Evolutionary conservation across 257 asterid species (phyloP).

Genomic region (Fraxinus americana): DNA sequence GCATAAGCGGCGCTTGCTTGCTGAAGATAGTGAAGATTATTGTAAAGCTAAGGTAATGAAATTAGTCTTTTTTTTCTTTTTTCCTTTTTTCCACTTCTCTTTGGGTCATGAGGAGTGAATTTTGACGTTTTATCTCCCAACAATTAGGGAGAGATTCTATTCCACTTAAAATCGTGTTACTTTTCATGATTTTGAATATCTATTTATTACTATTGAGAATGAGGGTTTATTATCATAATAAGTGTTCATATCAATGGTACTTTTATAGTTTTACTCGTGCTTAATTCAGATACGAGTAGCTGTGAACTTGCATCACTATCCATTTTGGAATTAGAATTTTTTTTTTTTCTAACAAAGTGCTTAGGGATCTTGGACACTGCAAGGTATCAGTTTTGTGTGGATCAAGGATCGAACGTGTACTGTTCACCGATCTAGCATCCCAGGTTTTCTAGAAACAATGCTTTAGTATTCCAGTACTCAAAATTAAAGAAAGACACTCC

Average conservation of each 20-base stretch:
- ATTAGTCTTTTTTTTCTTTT: neutral
- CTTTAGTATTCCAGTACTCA: neutral
- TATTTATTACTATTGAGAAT: slow-evolving; percentile 6
- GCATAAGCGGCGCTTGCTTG: slow-evolving; percentile 52
- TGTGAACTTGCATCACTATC: neutral
- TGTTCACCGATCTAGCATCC: slow-evolving; percentile 16
- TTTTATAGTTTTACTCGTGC: slow-evolving; percentile 18
- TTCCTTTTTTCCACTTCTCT: neutral
- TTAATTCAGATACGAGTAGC: slow-evolving; percentile 3
- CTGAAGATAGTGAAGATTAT: slow-evolving; percentile 42
- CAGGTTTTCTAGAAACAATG: neutral
- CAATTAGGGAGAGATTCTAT: neutral
- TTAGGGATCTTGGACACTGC: slow-evolving; percentile 12
- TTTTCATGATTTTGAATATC: neutral
- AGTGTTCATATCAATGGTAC: neutral
- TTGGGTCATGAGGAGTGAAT: neutral
- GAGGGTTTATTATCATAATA: neutral
- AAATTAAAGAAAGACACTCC: neutral
- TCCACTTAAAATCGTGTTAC: neutral
- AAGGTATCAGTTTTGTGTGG: neutral
- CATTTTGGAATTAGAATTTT: neutral
- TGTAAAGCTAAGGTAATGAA: slow-evolving; percentile 60
- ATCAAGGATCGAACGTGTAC: neutral
- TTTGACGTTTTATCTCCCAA: neutral
- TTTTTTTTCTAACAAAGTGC: neutral